A percentile compares a stretch with the other conserved stretches of the same genome.
Evolutionary conservation across 202 grass and related monocot genomes (phyloP).

Genomic region (Brachypodium distachyon): DNA sequence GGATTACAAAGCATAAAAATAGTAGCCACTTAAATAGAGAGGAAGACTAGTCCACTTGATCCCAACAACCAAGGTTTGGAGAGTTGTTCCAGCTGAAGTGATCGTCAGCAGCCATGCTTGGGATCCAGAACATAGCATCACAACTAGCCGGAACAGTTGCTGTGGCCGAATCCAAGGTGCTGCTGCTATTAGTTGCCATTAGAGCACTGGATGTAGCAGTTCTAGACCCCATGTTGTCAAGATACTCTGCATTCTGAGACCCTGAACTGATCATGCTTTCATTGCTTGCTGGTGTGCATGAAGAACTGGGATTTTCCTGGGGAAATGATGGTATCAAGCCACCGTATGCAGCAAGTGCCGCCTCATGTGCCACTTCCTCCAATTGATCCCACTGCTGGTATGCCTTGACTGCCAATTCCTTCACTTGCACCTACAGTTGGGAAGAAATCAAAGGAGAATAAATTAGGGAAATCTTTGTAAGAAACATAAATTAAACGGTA

Average conservation of each 20-base stretch:
- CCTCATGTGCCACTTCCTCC: constrained; percentile 24
- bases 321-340: not conserved
- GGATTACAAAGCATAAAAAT: not conserved
- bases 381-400: constrained; percentile 30
- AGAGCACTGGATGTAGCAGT: constrained; percentile 13
- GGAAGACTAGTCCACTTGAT: constrained; percentile 9
- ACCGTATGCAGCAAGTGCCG: not conserved
- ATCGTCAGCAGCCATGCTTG: not conserved
- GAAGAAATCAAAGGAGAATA: not conserved
- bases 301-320: not conserved
- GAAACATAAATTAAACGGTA: not conserved
- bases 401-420: constrained; percentile 3
- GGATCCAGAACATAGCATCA: constrained; percentile 10
- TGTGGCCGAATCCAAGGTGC: not conserved
- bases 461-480: not conserved
- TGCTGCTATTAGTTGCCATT: not conserved
- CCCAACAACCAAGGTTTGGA: constrained; percentile 9
- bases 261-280: constrained; percentile 37
- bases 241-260: constrained; percentile 6
- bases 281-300: not conserved
- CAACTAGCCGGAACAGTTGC: not conserved
- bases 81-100: constrained; percentile 22
- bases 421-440: constrained; percentile 22
- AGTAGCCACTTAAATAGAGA: not conserved
- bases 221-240: constrained; percentile 13